Evolutionary conservation across 257 asterid species (phyloP).

Genomic region (Forsythia suspensa): DNA sequence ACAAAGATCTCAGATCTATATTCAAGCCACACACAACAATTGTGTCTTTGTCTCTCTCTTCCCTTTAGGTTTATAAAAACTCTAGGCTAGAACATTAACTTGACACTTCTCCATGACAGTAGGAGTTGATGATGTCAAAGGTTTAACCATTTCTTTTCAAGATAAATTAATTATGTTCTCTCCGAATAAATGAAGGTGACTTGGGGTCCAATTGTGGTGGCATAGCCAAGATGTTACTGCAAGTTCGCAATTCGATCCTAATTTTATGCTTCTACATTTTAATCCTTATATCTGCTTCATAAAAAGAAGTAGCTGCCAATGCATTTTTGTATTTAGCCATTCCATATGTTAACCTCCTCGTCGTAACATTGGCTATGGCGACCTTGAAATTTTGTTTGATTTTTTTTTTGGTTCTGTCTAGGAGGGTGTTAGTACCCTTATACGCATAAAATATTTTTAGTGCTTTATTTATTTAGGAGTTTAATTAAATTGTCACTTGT

Average conservation of each 20-base stretch:
- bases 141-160: constrained; percentile 70
- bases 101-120: constrained; percentile 65
- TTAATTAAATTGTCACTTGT: too few species aligned
- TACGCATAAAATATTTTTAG: too few species aligned
- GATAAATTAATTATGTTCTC: constrained; percentile 72
- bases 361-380: too few species aligned
- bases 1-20: too few species aligned
- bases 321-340: constrained; percentile 64
- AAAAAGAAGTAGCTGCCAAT: constrained; percentile 67
- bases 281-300: constrained; percentile 68
- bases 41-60: too few species aligned
- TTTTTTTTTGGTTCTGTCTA: too few species aligned
- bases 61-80: too few species aligned
- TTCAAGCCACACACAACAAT: too few species aligned
- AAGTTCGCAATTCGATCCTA: constrained; percentile 68
- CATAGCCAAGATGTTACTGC: constrained; percentile 89
- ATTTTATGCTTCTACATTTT: constrained; percentile 70
- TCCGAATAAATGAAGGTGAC: constrained; percentile 76
- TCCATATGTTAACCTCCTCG: constrained; percentile 71
- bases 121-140: constrained; percentile 46
- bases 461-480: too few species aligned
- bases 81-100: constrained; percentile 26
- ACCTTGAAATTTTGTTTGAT: too few species aligned
- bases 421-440: too few species aligned
- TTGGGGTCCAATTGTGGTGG: constrained; percentile 79